Evolutionary conservation across 2,329 filamentous ascomycete genomes (phyloP).

Genomic region (Pyrenochaeta sp.): DNA sequence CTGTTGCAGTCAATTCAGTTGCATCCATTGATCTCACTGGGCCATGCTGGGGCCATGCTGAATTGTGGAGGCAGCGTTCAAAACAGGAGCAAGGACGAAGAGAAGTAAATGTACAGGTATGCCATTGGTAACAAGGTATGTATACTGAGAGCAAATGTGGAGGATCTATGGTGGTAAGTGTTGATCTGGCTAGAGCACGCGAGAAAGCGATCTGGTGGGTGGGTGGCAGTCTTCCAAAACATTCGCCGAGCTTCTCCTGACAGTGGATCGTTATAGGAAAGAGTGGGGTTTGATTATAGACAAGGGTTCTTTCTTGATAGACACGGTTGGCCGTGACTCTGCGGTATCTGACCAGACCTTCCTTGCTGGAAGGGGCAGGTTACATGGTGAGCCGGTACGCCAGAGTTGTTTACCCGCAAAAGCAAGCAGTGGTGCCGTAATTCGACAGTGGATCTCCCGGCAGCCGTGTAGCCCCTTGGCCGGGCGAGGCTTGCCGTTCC

Average conservation of each 20-base stretch:
- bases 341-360: slow-evolving; percentile 8
- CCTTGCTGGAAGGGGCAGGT: slow-evolving; percentile 28
- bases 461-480: slow-evolving; percentile 23
- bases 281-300: slow-evolving; percentile 1
- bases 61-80: no score
- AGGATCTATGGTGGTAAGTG: background rate
- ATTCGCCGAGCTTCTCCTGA: slow-evolving; percentile 40
- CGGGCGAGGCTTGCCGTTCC: slow-evolving; percentile 25
- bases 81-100: background rate
- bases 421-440: slow-evolving; percentile 24
- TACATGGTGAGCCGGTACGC: slow-evolving; percentile 28
- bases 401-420: slow-evolving; percentile 20
- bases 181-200: background rate
- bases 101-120: background rate
- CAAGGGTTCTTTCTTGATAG: slow-evolving; percentile 10
- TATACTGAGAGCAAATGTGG: background rate
- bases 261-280: background rate
- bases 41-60: no score
- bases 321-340: slow-evolving; percentile 24
- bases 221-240: background rate
- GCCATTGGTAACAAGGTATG: background rate
- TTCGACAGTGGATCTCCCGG: slow-evolving; percentile 26
- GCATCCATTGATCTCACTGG: no score
- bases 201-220: background rate
- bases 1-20: background rate